Evolutionary conservation across 352 stramenopile genomes (phyloP).

Genomic region (Phytophthora constricta): DNA sequence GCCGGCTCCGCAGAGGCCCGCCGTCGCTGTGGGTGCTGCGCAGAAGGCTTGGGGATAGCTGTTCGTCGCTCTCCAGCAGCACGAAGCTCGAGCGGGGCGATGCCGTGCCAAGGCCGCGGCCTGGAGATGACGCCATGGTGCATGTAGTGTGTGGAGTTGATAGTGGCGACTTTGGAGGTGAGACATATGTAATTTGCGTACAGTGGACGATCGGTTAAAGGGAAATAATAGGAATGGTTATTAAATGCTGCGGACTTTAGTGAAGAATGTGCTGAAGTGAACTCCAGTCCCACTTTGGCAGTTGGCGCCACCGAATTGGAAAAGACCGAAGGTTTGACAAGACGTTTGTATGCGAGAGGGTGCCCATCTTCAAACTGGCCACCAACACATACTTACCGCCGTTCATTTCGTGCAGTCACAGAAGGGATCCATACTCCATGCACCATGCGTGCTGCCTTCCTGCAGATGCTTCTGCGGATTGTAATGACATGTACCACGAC

Average conservation of each 20-base stretch:
- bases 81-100: constrained; percentile 72
- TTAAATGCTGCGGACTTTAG: constrained; percentile 23
- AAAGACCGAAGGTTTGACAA: not conserved
- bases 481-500: no score
- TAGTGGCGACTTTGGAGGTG: constrained; percentile 18
- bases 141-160: not conserved
- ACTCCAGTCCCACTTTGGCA: not conserved
- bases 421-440: no score
- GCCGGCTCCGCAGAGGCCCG: constrained; percentile 11
- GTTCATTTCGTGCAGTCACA: constrained; percentile 6
- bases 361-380: constrained; percentile 5
- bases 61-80: constrained; percentile 55
- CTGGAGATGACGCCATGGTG: constrained; percentile 21
- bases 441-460: no score
- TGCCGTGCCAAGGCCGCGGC: constrained; percentile 12
- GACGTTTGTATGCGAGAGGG: not conserved
- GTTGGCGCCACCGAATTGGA: not conserved
- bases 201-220: constrained; percentile 5
- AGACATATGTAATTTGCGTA: constrained; percentile 26
- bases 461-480: no score
- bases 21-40: constrained; percentile 31
- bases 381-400: not conserved
- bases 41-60: constrained; percentile 30
- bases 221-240: not conserved
- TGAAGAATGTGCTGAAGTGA: not conserved